Base-by-base conservation (phyloP, 2,329 filamentous ascomycete species). In the Hypomyces rosellus region DNA sequence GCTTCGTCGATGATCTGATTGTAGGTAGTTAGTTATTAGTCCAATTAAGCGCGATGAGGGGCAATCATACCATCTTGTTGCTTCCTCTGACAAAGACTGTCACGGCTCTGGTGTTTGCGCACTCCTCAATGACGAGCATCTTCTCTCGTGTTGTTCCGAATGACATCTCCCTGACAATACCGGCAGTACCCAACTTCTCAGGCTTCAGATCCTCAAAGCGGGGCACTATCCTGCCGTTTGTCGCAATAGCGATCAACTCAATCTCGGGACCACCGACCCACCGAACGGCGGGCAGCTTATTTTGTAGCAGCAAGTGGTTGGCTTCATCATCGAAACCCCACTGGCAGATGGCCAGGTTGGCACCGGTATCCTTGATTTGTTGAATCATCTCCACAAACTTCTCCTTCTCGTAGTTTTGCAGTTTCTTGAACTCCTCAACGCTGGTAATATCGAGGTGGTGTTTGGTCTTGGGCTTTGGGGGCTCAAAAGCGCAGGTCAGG, bases 251-350 rank as follows among this genome's bases (percentile, higher is more conserved):
- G 66, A 99, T 97, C 58, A 99, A 76, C 72, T 99, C 93, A 61
- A 99, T 97, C 72, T 99, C 95, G 2, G 93, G 93, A 9, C 93
- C 93, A 60, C 93, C 93, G 39, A 99, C 93, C 93, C 93, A 99
- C 71, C 93, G 81, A 53, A 99, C 93, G 36, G 93, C 95, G 9
- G 93, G 95, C 8, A 99, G 82, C 64, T 93, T 79, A 77, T 97
- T 97, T 74, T 96, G 95, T 54, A 99, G 84, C 34, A 99, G 81
- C 53, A 99, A 75, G 71, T 99, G 93, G 75, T 99, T 99, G 56
- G 93, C 93, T 74, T 99, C 93, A 65, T 99, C 93, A 67, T 99
- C 93, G 66, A 99, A 99, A 59, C 93, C 93, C 93, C 95, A 99
- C 69, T 99, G 95, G 74, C 93, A 99, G 65, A 99, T 96, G 57